These are phyloP conservation scores for Haberlea rhodopensis DNA, from an alignment of 257 asterid genomes.

Conservation along the genomic window DNA sequence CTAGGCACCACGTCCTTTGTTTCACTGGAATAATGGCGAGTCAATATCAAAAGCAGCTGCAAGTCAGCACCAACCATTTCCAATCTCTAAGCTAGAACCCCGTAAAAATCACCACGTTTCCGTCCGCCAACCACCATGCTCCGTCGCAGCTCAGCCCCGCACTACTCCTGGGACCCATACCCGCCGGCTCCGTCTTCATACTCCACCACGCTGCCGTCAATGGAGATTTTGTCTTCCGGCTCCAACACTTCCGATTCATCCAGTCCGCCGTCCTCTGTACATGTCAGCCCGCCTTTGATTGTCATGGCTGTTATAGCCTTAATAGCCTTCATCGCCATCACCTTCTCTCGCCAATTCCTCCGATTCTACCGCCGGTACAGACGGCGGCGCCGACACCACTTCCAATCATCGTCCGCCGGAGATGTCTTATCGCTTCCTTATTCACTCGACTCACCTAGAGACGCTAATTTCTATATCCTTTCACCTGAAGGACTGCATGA, in stretches of 20 bases:
- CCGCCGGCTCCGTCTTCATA: neutral
- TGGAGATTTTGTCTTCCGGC: neutral
- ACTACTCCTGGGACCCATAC: neutral
- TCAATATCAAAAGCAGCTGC: no score
- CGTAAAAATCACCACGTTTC: no score
- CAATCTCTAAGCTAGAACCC: no score
- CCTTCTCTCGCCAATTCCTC: neutral
- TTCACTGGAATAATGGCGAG: no score
- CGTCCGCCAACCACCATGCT: neutral
- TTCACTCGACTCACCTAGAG: conserved; percentile 40
- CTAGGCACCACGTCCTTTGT: no score
- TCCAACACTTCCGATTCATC: conserved; percentile 24
- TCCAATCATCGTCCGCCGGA: conserved; percentile 66
- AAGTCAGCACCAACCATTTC: no score
- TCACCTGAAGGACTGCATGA: conserved; percentile 94
- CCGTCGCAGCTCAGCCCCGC: neutral
- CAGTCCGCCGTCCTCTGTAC: conserved; percentile 55
- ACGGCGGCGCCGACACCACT: conserved; percentile 68
- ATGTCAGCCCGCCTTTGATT: conserved; percentile 90
- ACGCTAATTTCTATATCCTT: conserved; percentile 64
- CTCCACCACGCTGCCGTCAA: neutral
- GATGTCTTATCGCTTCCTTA: conserved; percentile 78
- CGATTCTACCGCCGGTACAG: conserved; percentile 46
- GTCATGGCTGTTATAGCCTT: conserved; percentile 83
- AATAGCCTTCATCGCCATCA: conserved; percentile 66